These are phyloP conservation scores for Leccinum subspadiceum DNA, from an alignment of 1,284 basidiomycete genomes.

Conservation along the genomic window DNA sequence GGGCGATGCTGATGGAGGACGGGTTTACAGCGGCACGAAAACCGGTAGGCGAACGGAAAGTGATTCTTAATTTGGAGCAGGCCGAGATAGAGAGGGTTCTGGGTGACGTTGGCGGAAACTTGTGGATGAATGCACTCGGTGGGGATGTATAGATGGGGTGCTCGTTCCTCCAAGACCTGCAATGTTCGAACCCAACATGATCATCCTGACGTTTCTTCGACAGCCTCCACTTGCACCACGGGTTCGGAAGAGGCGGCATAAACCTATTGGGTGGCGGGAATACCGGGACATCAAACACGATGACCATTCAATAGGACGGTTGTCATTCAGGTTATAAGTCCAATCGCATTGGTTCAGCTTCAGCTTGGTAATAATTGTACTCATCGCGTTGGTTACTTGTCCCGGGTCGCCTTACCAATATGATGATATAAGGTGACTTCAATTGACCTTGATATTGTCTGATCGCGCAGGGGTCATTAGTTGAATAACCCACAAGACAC, in stretches of 20 bases:
- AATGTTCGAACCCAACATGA: not conserved
- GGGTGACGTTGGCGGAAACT: conserved; percentile 63
- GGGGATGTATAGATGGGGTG: conserved; percentile 15
- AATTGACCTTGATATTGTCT: not conserved
- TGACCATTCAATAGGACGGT: not conserved
- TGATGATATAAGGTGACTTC: not conserved
- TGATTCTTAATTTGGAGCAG: conserved; percentile 70
- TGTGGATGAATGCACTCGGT: conserved; percentile 62
- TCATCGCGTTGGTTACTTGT: not conserved
- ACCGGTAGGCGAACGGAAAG: conserved; percentile 53
- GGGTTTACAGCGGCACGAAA: conserved; percentile 52
- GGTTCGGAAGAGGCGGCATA: not conserved
- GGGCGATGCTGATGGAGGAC: conserved; percentile 71
- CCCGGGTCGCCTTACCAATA: not conserved
- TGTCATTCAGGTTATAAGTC: not conserved
- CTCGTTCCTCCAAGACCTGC: not conserved
- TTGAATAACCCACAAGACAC: not conserved
- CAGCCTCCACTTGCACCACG: not conserved
- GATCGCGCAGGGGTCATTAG: not conserved
- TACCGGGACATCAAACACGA: not conserved
- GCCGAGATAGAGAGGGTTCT: conserved; percentile 72
- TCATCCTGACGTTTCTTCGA: not conserved
- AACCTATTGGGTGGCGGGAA: not conserved
- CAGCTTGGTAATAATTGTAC: not conserved
- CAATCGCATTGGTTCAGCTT: not conserved